Evolutionary conservation across 331 rosid genomes (phyloP), one percentile per base, ranked within the genome.

Genomic region (Ulmus americana): DNA sequence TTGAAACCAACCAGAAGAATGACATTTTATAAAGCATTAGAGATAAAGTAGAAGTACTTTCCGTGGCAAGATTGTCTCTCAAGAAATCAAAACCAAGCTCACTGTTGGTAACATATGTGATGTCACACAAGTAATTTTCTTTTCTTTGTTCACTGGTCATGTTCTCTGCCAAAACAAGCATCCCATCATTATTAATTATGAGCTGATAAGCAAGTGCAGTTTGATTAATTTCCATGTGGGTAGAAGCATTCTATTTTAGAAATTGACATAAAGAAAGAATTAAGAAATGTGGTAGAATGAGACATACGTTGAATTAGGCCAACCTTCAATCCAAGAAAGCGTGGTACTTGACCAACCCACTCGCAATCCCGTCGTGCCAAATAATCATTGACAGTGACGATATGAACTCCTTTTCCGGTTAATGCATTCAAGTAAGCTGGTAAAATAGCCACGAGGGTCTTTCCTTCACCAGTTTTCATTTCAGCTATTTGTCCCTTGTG

Each of bases 11-110:
- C 45, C 18, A 45, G 46, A 61, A 63, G 39, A 73, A 52, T 56
- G 49, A 64, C 41, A 14, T 44, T 66, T 61, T 55, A 11, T 43
- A 66, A 59, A 62, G 81, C 53, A 48, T 16, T 73, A 71, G 65
- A 66, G 44, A 77, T 66, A 86, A 81, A 76, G 84, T 75, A 83
- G 78, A 82, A 84, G 80, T 82, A 92, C 98, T 89, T 92, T 92
- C 98, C 98, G 91, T 92, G 91, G 98, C 98, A 74, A 92, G 97
- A 81, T 92, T 92, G 88, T 92, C 98, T 77, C 97, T 83, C 82
- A 89, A 76, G 87, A 69, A 92, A 84, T 92, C 98, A 77, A 92
- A 92, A 77, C 98, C 98, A 55, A 92, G 98, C 82, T 92, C 98
- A 13, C 95, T 92, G 58, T 92, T 92, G 45, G 98, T 92, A 70